phyloP scores from a whole-genome alignment of 2,329 filamentous ascomycete genomes.

The Grosmannia serpens region DNA sequence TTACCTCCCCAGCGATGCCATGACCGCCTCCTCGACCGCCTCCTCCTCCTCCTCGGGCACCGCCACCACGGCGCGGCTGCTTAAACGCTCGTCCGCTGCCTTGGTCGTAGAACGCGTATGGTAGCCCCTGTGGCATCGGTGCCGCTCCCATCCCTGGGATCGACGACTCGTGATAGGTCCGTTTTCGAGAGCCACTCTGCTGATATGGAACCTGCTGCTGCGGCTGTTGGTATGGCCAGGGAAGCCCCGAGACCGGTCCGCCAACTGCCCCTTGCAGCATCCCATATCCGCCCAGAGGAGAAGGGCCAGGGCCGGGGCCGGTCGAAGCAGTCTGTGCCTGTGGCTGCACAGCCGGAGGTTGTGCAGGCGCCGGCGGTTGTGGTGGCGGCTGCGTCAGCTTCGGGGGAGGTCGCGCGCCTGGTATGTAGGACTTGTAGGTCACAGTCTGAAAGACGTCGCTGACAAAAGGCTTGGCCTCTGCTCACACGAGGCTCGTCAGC shows the following conservation, averaged over 20 bases:
- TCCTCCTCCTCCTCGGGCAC: conserved; percentile 26
- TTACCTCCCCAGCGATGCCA: too few relatives aligned
- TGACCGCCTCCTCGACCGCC: conserved; percentile 6
- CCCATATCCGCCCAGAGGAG: too few relatives aligned
- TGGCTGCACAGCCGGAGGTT: too few relatives aligned
- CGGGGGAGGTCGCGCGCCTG: conserved; percentile 34
- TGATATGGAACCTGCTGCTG: neutral
- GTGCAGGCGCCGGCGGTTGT: neutral
- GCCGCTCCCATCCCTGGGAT: neutral
- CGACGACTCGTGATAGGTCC: conserved; percentile 36
- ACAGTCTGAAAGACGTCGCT: conserved; percentile 60
- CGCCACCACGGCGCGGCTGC: conserved; percentile 46
- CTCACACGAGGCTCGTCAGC: neutral
- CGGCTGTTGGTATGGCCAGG: neutral
- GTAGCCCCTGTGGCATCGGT: neutral
- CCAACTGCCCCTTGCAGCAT: neutral
- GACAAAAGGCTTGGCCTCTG: conserved; percentile 52
- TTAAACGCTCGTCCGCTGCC: conserved; percentile 36
- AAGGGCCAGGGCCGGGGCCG: too few relatives aligned
- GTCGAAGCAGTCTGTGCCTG: too few relatives aligned
- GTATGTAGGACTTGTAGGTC: conserved; percentile 47
- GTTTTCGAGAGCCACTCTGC: conserved; percentile 32
- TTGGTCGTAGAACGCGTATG: conserved; percentile 11
- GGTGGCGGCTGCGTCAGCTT: neutral
- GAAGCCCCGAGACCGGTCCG: neutral